phyloP scores from a whole-genome alignment of 768 basidiomycete species.

The Porphyrellus cyaneotinctus region DNA sequence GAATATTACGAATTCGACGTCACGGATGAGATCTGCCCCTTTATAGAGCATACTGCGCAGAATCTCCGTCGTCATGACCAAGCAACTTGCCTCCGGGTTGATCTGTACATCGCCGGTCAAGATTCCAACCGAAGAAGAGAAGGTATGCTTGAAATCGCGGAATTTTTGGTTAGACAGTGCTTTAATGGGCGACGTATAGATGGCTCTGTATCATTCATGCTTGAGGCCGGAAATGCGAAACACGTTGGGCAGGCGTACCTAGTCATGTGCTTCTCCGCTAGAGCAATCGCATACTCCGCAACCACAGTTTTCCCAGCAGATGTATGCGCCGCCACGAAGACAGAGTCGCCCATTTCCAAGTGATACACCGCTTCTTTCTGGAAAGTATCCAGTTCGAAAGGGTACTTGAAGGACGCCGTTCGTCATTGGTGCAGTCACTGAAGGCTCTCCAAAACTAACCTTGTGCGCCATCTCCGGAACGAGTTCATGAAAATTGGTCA shows the following conservation, averaged over 20 bases:
- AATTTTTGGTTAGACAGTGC: constrained; percentile 99
- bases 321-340: constrained; percentile 99
- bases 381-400: constrained; percentile 98
- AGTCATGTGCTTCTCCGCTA: constrained; percentile 99
- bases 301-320: constrained; percentile 99
- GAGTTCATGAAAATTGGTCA: constrained; percentile 84
- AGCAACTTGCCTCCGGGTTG: constrained; percentile 94
- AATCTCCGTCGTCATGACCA: constrained; percentile 99
- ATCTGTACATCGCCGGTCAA: constrained; percentile 99
- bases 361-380: constrained; percentile 99
- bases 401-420: constrained; percentile 59
- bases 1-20: constrained; percentile 99
- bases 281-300: constrained; percentile 96
- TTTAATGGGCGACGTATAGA: constrained; percentile 98
- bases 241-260: constrained; percentile 46
- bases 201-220: constrained; percentile 56
- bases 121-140: constrained; percentile 89
- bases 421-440: constrained; percentile 1
- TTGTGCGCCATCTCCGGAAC: constrained; percentile 97
- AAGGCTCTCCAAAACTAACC: constrained; percentile 38
- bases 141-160: constrained; percentile 96
- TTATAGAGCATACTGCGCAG: constrained; percentile 98
- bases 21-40: constrained; percentile 95
- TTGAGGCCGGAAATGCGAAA: constrained; percentile 13
- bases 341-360: constrained; percentile 94